These are phyloP conservation scores for Yamadazyma sp. DNA, from an alignment of 1,139 yeast species.

Conservation along the genomic window DNA sequence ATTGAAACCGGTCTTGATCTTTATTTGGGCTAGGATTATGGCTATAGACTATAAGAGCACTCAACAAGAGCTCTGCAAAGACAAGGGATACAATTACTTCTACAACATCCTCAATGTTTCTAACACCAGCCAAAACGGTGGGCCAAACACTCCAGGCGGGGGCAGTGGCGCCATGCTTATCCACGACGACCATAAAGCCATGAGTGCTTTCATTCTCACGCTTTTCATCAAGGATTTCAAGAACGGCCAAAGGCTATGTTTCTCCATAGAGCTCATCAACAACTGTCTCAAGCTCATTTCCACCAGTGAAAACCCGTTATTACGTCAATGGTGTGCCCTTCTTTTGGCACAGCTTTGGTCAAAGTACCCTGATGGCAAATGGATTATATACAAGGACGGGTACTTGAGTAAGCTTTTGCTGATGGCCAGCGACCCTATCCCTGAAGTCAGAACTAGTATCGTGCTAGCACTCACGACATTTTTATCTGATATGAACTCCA, in stretches of 20 bases:
- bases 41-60: slow-evolving; percentile 90
- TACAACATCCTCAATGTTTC: slow-evolving; percentile 60
- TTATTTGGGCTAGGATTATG: slow-evolving; percentile 97
- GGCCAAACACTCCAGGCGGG: background rate
- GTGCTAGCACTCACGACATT: slow-evolving; percentile 73
- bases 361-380: slow-evolving; percentile 72
- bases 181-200: slow-evolving; percentile 86
- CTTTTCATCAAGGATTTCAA: slow-evolving; percentile 79
- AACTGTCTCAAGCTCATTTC: slow-evolving; percentile 69
- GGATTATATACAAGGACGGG: slow-evolving; percentile 68
- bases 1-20: slow-evolving; percentile 87
- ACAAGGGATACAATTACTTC: slow-evolving; percentile 87
- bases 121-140: slow-evolving; percentile 21
- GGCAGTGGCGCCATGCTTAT: slow-evolving; percentile 27
- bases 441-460: slow-evolving; percentile 90
- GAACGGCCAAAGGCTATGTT: slow-evolving; percentile 78
- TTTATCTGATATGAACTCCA: slow-evolving; percentile 43
- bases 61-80: slow-evolving; percentile 89
- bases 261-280: slow-evolving; percentile 68
- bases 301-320: slow-evolving; percentile 75
- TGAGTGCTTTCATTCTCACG: slow-evolving; percentile 89
- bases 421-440: slow-evolving; percentile 82
- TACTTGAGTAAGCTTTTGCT: slow-evolving; percentile 55
- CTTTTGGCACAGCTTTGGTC: slow-evolving; percentile 77
- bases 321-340: slow-evolving; percentile 90